Percentiles rank a stretch among this genome's conserved stretches.
These are phyloP conservation scores for Huntiella bhutanensis DNA, from an alignment of 2,329 filamentous ascomycete species.

Conservation along the genomic window DNA sequence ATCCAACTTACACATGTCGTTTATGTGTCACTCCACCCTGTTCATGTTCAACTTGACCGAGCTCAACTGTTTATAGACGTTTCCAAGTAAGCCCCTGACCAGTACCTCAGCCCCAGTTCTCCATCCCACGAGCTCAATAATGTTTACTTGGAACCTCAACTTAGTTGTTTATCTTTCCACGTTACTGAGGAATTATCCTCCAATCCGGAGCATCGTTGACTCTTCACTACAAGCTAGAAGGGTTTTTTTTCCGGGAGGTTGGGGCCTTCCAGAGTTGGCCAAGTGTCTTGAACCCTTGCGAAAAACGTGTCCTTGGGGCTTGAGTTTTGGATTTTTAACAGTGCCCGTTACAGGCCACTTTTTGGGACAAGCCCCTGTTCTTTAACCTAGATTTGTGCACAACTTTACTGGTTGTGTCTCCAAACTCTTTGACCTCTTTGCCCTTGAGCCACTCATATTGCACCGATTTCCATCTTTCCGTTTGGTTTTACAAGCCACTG, in stretches of 20 bases:
- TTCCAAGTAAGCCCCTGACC: too few species aligned
- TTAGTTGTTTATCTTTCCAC: not conserved
- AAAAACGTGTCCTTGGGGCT: not conserved
- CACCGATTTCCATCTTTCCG: not conserved
- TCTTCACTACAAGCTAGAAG: too few species aligned
- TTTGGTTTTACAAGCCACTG: not conserved
- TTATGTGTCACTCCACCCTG: too few species aligned
- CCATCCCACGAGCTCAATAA: not conserved
- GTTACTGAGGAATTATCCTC: not conserved
- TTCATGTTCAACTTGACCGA: too few species aligned
- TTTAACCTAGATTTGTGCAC: not conserved
- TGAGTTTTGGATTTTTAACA: slow-evolving; percentile 1
- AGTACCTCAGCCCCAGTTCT: too few species aligned
- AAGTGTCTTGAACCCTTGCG: not conserved
- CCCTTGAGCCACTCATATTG: not conserved
- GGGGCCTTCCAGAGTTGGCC: not conserved
- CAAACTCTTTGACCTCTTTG: not conserved
- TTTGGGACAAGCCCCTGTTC: not conserved
- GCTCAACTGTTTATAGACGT: too few species aligned
- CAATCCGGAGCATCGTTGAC: too few species aligned
- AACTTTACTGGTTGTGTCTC: too few species aligned
- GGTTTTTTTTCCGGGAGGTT: too few species aligned
- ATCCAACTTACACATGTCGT: too few species aligned
- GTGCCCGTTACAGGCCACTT: not conserved
- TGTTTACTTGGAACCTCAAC: slow-evolving; percentile 1